These are phyloP conservation scores for Elasticomyces elasticus DNA, from an alignment of 495 filamentous ascomycete genomes.

Conservation along the genomic window DNA sequence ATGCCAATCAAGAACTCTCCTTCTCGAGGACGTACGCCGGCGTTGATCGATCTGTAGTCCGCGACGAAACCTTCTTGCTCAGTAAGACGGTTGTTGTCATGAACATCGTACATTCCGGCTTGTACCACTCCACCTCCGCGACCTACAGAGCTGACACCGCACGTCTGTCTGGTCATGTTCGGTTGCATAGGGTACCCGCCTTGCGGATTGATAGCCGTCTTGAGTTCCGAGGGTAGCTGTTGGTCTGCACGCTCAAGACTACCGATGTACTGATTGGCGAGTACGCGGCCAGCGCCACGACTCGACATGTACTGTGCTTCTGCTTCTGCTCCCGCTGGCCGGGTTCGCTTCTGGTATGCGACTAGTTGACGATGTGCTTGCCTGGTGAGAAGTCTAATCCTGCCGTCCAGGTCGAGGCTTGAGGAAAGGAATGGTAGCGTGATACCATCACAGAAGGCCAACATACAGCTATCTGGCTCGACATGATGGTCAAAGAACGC, in stretches of 20 bases:
- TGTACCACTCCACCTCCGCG: slow-evolving; percentile 20
- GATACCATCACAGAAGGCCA: slow-evolving; percentile 32
- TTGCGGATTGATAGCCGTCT: slow-evolving; percentile 27
- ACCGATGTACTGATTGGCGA: slow-evolving; percentile 29
- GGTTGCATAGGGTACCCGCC: slow-evolving; percentile 25
- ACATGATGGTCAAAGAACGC: slow-evolving; percentile 26
- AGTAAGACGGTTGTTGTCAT: not conserved
- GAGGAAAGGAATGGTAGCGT: slow-evolving; percentile 30
- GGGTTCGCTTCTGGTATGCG: slow-evolving; percentile 29
- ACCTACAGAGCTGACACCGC: slow-evolving; percentile 31
- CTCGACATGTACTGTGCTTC: slow-evolving; percentile 11
- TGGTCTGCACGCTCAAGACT: slow-evolving; percentile 24
- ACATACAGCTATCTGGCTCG: slow-evolving; percentile 30
- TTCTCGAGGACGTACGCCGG: slow-evolving; percentile 27
- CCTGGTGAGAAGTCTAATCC: slow-evolving; percentile 26
- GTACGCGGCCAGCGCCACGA: slow-evolving; percentile 22
- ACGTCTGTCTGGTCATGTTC: slow-evolving; percentile 25
- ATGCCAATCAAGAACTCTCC: slow-evolving; percentile 31
- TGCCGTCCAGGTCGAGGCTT: slow-evolving; percentile 19
- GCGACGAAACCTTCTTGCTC: slow-evolving; percentile 16
- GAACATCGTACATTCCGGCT: slow-evolving; percentile 21
- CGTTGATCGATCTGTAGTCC: slow-evolving; percentile 11
- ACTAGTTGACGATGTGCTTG: slow-evolving; percentile 29
- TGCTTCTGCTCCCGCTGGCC: slow-evolving; percentile 1
- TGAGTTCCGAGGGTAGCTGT: slow-evolving; percentile 17